Evolutionary conservation across 352 stramenopile genomes (phyloP).

Genomic region (Phytophthora parvispora): DNA sequence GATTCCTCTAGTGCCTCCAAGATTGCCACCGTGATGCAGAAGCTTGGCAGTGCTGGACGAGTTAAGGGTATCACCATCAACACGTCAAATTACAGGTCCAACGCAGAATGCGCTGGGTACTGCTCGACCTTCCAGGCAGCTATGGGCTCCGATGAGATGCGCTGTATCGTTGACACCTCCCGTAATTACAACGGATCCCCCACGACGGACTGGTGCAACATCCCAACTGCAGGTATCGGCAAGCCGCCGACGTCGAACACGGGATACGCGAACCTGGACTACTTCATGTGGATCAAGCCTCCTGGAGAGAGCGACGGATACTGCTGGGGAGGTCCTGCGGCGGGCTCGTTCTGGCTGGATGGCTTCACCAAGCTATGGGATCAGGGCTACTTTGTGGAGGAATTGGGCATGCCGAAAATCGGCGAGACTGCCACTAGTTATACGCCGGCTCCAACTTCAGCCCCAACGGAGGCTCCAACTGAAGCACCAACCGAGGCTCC

Average conservation of each 20-base stretch:
- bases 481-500: conserved; percentile 2
- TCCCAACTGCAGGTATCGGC: conserved; percentile 64
- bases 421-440: conserved; percentile 16
- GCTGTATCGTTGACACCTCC: conserved; percentile 76
- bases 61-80: conserved; percentile 81
- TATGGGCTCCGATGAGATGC: conserved; percentile 39
- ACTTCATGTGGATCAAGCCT: conserved; percentile 79
- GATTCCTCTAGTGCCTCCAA: conserved; percentile 18
- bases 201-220: conserved; percentile 71
- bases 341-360: conserved; percentile 61
- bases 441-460: not conserved
- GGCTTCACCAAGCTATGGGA: conserved; percentile 70
- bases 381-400: conserved; percentile 66
- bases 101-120: conserved; percentile 49
- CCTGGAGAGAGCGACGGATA: conserved; percentile 71
- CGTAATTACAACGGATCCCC: conserved; percentile 67
- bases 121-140: conserved; percentile 68
- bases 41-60: conserved; percentile 39
- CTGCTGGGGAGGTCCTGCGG: conserved; percentile 52
- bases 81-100: conserved; percentile 81
- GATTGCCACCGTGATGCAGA: conserved; percentile 48
- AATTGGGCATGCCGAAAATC: conserved; percentile 33
- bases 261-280: conserved; percentile 63
- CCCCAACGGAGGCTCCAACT: not conserved
- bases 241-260: conserved; percentile 60